These are phyloP conservation scores for Thecaphora thlaspeos DNA, from an alignment of 1,284 basidiomycete genomes.

Conservation along the genomic window DNA sequence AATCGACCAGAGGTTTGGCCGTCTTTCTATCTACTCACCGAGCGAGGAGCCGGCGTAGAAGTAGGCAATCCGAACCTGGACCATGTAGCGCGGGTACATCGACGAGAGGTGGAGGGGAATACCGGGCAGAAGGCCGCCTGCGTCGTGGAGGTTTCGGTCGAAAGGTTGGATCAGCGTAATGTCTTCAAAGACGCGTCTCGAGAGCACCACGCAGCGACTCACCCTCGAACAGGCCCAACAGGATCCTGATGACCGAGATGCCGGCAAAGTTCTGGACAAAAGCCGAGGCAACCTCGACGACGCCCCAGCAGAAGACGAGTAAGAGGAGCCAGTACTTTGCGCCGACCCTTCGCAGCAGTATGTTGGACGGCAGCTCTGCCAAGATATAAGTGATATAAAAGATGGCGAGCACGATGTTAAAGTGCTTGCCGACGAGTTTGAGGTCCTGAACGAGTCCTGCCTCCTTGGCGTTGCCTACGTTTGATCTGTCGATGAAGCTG, in stretches of 20 bases:
- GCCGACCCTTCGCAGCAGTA: constrained; percentile 50
- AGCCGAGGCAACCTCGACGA: constrained; percentile 65
- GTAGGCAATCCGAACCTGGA: constrained; percentile 20
- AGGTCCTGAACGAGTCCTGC: constrained; percentile 33
- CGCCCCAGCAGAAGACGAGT: constrained; percentile 66
- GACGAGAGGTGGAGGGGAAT: constrained; percentile 19
- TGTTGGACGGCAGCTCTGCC: constrained; percentile 53
- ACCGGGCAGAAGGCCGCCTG: constrained; percentile 8
- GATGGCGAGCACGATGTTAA: constrained; percentile 28
- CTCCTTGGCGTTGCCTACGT: constrained; percentile 43
- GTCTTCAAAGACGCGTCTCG: background rate
- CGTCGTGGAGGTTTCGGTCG: no score
- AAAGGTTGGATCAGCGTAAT: background rate
- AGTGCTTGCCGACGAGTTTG: constrained; percentile 27
- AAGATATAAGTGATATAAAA: constrained; percentile 42
- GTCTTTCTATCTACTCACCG: background rate
- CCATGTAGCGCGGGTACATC: constrained; percentile 29
- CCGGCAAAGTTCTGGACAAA: constrained; percentile 64
- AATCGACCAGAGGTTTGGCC: no score
- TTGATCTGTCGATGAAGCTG: constrained; percentile 38
- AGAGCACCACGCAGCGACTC: constrained; percentile 62
- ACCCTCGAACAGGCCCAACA: constrained; percentile 55
- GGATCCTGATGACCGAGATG: constrained; percentile 64
- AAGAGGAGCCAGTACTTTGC: constrained; percentile 61
- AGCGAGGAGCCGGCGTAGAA: constrained; percentile 52